Evolutionary conservation across 352 stramenopile genomes (phyloP).

Genomic region (Phytophthora pluvialis): DNA sequence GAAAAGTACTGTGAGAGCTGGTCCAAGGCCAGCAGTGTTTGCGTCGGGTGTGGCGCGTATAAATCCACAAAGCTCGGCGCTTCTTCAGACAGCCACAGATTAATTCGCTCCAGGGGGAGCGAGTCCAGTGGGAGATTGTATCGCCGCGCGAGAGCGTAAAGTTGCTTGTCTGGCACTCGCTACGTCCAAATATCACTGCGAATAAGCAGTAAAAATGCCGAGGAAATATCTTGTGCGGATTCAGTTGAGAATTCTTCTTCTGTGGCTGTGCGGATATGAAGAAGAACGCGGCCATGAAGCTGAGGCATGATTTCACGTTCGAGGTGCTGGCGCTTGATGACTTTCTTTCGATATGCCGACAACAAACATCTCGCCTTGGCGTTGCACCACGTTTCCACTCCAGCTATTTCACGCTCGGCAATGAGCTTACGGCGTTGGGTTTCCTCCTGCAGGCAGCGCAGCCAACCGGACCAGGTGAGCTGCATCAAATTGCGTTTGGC

Average conservation of each 20-base stretch:
- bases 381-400: constrained; percentile 11
- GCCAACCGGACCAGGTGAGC: constrained; percentile 10
- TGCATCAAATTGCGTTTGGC: constrained; percentile 6
- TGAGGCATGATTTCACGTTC: constrained; percentile 3
- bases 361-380: constrained; percentile 13
- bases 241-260: neutral
- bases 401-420: constrained; percentile 9
- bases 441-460: constrained; percentile 5
- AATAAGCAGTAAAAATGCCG: constrained; percentile 19
- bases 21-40: constrained; percentile 38
- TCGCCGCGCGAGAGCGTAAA: constrained; percentile 35
- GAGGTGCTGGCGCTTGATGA: constrained; percentile 2
- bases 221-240: constrained; percentile 16
- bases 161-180: constrained; percentile 29
- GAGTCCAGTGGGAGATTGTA: constrained; percentile 40
- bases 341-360: constrained; percentile 10
- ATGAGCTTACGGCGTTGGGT: constrained; percentile 13
- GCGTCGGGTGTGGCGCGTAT: constrained; percentile 32
- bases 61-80: constrained; percentile 40
- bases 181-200: constrained; percentile 41
- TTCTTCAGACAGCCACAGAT: constrained; percentile 27
- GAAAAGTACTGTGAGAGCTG: constrained; percentile 42
- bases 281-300: constrained; percentile 16
- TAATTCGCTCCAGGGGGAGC: constrained; percentile 40
- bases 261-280: constrained; percentile 20